Base-by-base conservation (phyloP, 73 alveolate species). In the Stentor roeselii region DNA sequence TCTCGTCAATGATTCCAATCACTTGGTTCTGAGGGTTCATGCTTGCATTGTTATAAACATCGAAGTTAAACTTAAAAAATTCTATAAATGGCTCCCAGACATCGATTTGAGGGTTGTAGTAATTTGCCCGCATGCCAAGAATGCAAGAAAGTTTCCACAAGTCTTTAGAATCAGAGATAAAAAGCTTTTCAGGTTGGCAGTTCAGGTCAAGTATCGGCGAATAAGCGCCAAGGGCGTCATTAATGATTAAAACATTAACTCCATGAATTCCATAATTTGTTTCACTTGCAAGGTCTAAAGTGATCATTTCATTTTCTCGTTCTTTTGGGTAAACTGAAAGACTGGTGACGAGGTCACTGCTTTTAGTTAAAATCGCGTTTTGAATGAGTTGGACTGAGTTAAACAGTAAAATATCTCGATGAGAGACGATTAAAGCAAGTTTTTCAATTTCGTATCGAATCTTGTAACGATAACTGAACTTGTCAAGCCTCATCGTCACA, bases 11-110 rank as follows among this genome's bases (percentile, higher is more conserved):
- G 59, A 41, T 15, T n/a, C 32, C 36, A 32, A 39, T 41, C 14
- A 21, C 37, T 39, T 76, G 74, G 2, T 76, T 41, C 39, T 2
- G 0, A 36, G 84, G 74, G 36, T 39, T 41, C 21, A 27, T 6
- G 76, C 6, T 37, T 15, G 60, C 40, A 39, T 27, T 21, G 36
- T 76, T 35, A n/a, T 21, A n/a, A 27, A 76, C 37, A 21, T 39
- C 74, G 60, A 76, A 15, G n/a, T 76, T 76, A 21, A 41, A 14
- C 14, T 6, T 76, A 31, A 39, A 76, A n/a, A 76, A 14, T 76
- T 76, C 84, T 34, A 76, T 76, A 76, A 76, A 76, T 21, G 84
- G 84, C 37, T 76, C 84, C 84, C 84, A 76, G 21, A 37, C 39
- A n/a, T 41, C 84, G 30, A 41, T 41, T 21, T 27, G 14, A 0